Conservation (phyloP, 495 filamentous ascomycete genomes). For the Cryomyces minteri region DNA sequence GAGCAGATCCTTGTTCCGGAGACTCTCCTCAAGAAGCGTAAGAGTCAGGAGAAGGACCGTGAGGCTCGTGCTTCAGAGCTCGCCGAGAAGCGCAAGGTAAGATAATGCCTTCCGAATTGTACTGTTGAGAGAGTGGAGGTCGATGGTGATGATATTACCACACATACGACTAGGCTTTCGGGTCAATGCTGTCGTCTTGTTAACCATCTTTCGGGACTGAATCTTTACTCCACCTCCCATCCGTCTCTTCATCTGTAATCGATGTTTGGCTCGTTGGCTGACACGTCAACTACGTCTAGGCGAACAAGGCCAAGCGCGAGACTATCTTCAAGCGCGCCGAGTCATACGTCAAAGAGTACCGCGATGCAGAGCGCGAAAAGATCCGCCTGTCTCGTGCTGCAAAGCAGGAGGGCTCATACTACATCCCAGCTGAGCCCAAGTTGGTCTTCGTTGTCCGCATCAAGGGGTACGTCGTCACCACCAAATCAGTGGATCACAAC, state of each 20-base stretch:
- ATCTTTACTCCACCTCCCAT: slow-evolving; percentile 4
- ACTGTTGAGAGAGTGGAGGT: slow-evolving; percentile 2
- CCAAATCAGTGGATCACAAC: background rate
- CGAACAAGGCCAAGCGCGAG: slow-evolving; percentile 89
- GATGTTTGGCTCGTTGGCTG: background rate
- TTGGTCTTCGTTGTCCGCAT: slow-evolving; percentile 97
- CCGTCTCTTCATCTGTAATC: slow-evolving; percentile 1
- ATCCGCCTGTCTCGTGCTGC: slow-evolving; percentile 74
- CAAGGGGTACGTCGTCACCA: slow-evolving; percentile 51
- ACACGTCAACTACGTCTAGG: slow-evolving; percentile 28
- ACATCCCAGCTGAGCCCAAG: slow-evolving; percentile 86
- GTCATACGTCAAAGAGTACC: slow-evolving; percentile 99
- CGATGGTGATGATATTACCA: slow-evolving; percentile 58
- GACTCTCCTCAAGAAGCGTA: slow-evolving; percentile 99
- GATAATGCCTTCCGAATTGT: slow-evolving; percentile 28
- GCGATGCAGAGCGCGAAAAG: slow-evolving; percentile 94
- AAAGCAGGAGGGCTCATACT: slow-evolving; percentile 84
- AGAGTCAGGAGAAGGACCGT: slow-evolving; percentile 95
- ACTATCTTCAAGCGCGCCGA: slow-evolving; percentile 99
- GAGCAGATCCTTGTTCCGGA: slow-evolving; percentile 92
- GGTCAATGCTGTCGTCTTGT: slow-evolving; percentile 90
- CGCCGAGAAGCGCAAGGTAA: slow-evolving; percentile 65
- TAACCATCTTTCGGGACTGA: slow-evolving; percentile 99
- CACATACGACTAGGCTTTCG: slow-evolving; percentile 70
- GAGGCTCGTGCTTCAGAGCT: slow-evolving; percentile 42